Conservation (phyloP, 2,329 filamentous ascomycete species). For the Beauveria sp. region DNA sequence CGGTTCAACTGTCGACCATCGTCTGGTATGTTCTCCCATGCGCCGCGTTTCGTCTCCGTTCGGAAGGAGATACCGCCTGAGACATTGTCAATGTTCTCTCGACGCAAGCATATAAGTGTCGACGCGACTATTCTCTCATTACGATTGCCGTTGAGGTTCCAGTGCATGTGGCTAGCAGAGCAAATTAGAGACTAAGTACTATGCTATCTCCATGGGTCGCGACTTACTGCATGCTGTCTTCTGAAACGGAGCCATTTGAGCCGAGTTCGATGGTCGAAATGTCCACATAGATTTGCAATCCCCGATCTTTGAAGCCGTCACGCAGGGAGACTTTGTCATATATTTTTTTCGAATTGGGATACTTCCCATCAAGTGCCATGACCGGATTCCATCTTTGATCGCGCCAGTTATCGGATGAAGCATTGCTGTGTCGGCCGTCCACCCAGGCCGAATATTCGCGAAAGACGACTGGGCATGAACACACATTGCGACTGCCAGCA, state of each 20-base stretch:
- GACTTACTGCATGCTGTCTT: not conserved
- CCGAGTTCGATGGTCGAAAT: not conserved
- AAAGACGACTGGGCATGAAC: not conserved
- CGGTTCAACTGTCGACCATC: too few relatives aligned
- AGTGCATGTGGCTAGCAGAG: not conserved
- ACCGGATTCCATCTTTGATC: not conserved
- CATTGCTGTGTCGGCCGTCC: not conserved
- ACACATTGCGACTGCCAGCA: not conserved
- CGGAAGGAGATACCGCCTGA: not conserved
- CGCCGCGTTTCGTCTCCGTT: not conserved
- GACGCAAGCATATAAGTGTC: not conserved
- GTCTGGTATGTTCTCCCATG: not conserved
- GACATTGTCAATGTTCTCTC: not conserved
- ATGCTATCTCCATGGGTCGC: too few relatives aligned
- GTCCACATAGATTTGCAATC: not conserved
- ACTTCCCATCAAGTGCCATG: not conserved
- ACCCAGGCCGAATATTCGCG: not conserved
- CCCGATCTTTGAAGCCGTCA: not conserved
- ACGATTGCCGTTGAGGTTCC: not conserved
- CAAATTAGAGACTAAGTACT: not conserved
- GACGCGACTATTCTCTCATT: not conserved
- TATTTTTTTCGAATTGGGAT: not conserved
- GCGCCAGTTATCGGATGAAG: not conserved
- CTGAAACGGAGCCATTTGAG: not conserved
- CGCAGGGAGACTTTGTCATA: not conserved